Evolutionary conservation across 2,329 filamentous ascomycete species (phyloP), one percentile per base, ranked within the genome.

Genomic region (Alternaria metachromatica): DNA sequence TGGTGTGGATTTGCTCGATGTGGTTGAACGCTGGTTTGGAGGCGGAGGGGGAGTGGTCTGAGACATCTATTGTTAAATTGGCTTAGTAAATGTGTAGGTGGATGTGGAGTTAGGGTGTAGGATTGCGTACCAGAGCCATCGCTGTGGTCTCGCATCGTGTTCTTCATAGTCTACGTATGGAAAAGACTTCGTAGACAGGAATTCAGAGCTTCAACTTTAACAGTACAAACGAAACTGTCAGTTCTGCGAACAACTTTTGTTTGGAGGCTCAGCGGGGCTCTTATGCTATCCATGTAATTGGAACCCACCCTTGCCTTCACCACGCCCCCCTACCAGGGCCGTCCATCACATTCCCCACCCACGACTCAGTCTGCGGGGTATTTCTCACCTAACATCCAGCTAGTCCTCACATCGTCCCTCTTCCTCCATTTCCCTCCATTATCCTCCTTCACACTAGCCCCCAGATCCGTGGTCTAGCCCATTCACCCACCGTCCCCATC

Each of bases 1-100:
- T 78, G 53, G 78, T 81, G 15, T 76, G 74, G 33, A 82, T 62
- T 18, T 76, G 69, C 65, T 81, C 79, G 49, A 81, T 41, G 10
- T 66, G 69, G 8, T 70, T 55, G 25, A 45, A 30, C 1, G 49
- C 58, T 11, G 60, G 55, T 58, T 67, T 72, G 28, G 50, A 72
- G n/a, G 48, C 46, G 9, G 59, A 37, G 7, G 64, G 60, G 13
- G 60, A 61, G 20, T 60, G 64, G 25, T 67, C 62, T 26, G 66
- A 69, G 25, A 26, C 23, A 18, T 65, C 64, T 69, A 20, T 21
- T n/a, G n/a, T 50, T 37, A 2, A 1, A n/a, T 18, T 28, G n/a
- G 5, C 1, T 50, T 2, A 50, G 48, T 50, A 33, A 0, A 9
- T 15, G 26, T 4, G 8, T 33, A 9, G 26, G 11, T 21, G 26